Base-by-base conservation (phyloP, 129 eudicot species). In the Pseudognaphalium luteoalbum region DNA sequence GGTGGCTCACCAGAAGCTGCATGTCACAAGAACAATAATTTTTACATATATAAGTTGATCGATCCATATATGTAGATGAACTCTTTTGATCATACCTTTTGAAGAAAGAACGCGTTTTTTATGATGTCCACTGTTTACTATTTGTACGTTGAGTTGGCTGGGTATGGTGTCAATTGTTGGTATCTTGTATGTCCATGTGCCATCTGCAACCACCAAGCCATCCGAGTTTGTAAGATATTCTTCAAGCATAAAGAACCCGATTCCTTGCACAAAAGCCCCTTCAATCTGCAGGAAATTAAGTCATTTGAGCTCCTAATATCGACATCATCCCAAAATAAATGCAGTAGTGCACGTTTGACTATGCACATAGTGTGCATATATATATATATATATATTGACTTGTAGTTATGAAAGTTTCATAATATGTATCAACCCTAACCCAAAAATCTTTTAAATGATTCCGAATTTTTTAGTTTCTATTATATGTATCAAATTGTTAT, bases 1-100 rank as follows among this genome's bases (percentile, higher is more conserved):
- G 98, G 98, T 10, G 98, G 98, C 84, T 94, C 98, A 6, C 98
- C 97, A 70, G 93, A 88, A 59, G 97, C 96, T 91, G 86, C 86
- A 80, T 68, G 39, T 29, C 74, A 80, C 83, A 22, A 67, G 10
- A 80, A 28, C 70, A 57, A 19, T 29, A 0, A 39, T 37, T 57
- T 64, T 62, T 4, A 56, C 14, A 35, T 54, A 52, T 11, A 56
- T 19, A 42, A 60, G 54, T 42, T 60, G 47, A 30, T 30, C 9
- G 11, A 7, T 22, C 28, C 41, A 19, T 66, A 33, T 76, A 66
- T 7, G 21, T 54, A 4, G 21, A 22, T 54, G 22, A 54, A 17
- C 4, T n/a, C 4, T 57, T 57, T 20, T n/a, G 2, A 57, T 20
- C 29, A 29, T 78, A 91, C 98, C 98, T 85, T 94, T 94, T 34